Evolutionary conservation across 345 rosid species (phyloP).

Genomic region (Ceriops tagal): DNA sequence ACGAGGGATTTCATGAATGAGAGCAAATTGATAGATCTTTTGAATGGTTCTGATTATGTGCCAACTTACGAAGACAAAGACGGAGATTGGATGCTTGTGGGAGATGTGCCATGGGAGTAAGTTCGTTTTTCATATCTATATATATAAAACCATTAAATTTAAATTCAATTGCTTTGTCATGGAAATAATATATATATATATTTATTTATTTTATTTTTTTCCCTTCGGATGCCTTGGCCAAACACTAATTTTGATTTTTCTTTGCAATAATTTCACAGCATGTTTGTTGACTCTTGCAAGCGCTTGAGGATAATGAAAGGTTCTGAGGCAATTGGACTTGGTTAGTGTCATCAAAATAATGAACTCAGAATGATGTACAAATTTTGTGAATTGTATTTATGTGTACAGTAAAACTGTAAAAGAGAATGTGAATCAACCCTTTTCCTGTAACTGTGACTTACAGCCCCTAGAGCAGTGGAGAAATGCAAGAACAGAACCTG

Average conservation of each 20-base stretch:
- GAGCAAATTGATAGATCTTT: conserved; percentile 23
- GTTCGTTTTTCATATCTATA: neutral
- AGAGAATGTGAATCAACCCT: neutral
- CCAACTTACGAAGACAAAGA: conserved; percentile 31
- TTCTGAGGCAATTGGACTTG: conserved; percentile 33
- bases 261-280: conserved; percentile 8
- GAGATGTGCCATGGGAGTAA: conserved; percentile 35
- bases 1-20: conserved; percentile 27
- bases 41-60: conserved; percentile 29
- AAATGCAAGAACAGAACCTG: conserved; percentile 54
- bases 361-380: neutral
- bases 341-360: conserved; percentile 1
- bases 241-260: neutral
- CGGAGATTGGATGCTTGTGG: conserved; percentile 37
- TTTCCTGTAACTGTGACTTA: neutral
- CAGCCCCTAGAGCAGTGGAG: conserved; percentile 39
- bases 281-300: conserved; percentile 31
- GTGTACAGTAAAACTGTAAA: neutral
- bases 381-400: neutral
- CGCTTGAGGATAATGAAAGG: conserved; percentile 34
- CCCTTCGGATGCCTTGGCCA: neutral
- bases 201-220: neutral
- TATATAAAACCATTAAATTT: neutral
- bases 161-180: neutral
- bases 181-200: too few species aligned